Evolutionary conservation across 768 basidiomycete species (phyloP), one percentile per base, ranked within the genome.

Genomic region (Lactarius akahatsu): DNA sequence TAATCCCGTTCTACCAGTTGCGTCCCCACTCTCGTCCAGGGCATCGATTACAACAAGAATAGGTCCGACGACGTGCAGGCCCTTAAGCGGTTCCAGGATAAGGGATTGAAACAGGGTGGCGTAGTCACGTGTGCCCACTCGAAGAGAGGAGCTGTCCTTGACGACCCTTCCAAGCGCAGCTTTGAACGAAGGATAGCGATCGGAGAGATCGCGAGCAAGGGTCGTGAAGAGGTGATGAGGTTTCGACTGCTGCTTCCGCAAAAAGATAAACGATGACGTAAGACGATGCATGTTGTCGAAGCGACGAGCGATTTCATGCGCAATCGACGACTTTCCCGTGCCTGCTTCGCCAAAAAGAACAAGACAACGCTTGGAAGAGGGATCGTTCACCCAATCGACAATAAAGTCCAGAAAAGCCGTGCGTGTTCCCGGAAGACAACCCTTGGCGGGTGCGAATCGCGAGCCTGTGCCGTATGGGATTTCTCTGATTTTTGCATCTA

Each of bases 11-110:
- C 6, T 4, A 4, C 38, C 58, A 23, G 23, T 43, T 28, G 58
- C 15, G 26, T 57, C 55, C 10, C 55, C 55, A 20, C 55, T 57
- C 55, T 57, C 55, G 30, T 57, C 55, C 30, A 57, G 11, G 30
- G 30, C 55, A 10, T 57, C 55, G 16, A 57, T 57, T 30, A 57
- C 55, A 6, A 57, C 18, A 13, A 57, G 9, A 34, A 50, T 50
- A 26, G 47, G n/a, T 0, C 23, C 47, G 23, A 50, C 47, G 2
- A 50, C 23, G 47, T 23, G 34, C 30, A 34, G 16, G 16, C 11
- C 55, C 28, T 30, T 9, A 20, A 57, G 55, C 7, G 55, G 55
- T 34, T 34, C 34, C 7, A 16, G 18, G 30, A 57, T 30, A 30
- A 57, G 55, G 7, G 16, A 30, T n/a, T 30, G 16, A 34, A 57